Conservation (phyloP, 495 filamentous ascomycete genomes). For the Saxispiralis lemnorum region DNA sequence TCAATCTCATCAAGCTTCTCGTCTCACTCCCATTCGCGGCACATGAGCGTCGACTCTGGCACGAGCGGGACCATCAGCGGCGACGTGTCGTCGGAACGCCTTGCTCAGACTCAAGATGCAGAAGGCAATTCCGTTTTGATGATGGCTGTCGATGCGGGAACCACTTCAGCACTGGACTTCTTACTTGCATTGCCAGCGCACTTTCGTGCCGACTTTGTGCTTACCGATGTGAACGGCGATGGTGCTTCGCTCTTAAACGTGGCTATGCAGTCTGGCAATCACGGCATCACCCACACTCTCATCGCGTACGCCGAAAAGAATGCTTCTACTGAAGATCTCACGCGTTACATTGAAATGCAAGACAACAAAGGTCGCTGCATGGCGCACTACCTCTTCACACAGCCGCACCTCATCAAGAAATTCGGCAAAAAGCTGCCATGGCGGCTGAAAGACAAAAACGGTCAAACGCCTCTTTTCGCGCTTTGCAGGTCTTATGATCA, state of each 20-base stretch:
- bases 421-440: slow-evolving; percentile 70
- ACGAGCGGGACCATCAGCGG: slow-evolving; percentile 24
- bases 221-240: slow-evolving; percentile 74
- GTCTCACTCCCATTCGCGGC: slow-evolving; percentile 25
- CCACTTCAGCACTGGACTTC: slow-evolving; percentile 52
- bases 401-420: slow-evolving; percentile 55
- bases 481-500: slow-evolving; percentile 93
- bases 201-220: slow-evolving; percentile 46
- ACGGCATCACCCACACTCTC: slow-evolving; percentile 54
- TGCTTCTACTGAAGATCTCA: slow-evolving; percentile 34
- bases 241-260: slow-evolving; percentile 81
- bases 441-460: slow-evolving; percentile 82
- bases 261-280: slow-evolving; percentile 76
- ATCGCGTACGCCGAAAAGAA: slow-evolving; percentile 44
- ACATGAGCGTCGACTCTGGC: slow-evolving; percentile 52
- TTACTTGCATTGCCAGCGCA: slow-evolving; percentile 58
- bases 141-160: slow-evolving; percentile 82
- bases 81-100: slow-evolving; percentile 64
- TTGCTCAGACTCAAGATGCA: slow-evolving; percentile 65
- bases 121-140: slow-evolving; percentile 72
- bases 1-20: slow-evolving; percentile 74
- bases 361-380: slow-evolving; percentile 76
- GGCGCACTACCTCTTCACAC: slow-evolving; percentile 91
- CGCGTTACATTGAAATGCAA: slow-evolving; percentile 50
- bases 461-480: slow-evolving; percentile 89